Evolutionary conservation across 352 stramenopile species (phyloP), one percentile per base, ranked within the genome.

Genomic region (Phytopythium mirpurense): DNA sequence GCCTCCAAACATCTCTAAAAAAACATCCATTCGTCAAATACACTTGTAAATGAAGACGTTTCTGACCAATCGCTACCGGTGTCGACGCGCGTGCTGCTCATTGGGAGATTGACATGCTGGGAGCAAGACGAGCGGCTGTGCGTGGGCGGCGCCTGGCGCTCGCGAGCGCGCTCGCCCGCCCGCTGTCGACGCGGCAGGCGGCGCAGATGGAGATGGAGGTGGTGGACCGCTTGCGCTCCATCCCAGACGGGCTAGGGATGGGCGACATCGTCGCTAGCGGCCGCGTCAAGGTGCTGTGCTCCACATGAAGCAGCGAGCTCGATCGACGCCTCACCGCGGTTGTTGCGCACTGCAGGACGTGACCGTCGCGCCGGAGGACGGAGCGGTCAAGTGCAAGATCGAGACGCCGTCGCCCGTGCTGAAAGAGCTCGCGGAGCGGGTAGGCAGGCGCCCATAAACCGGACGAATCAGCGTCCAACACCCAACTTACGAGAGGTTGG

Each of bases 281-380:
- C n/a, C 79, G 76, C 48, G 72, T 94, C 47, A 94, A 94, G 68
- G 83, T 90, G 16, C n/a, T n/a, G n/a, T n/a, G n/a, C n/a, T n/a
- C n/a, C n/a, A n/a, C n/a, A n/a, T n/a, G n/a, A n/a, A n/a, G n/a
- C n/a, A n/a, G n/a, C n/a, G n/a, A n/a, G n/a, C n/a, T n/a, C n/a
- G 15, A 8, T 40, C 38, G 38, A 6, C 27, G 8, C 36, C 58
- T 51, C 16, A 50, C 9, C 45, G 24, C 11, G 57, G n/a, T 10
- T 56, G 37, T 12, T 35, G 34, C 5, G 19, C 19, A 2, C 9
- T 38, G 15, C 24, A 92, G 82, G 68, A 92, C 6, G 63, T 92
- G 27, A 57, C 56, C 26, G 77, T 90, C 6, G 57, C 37, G 10
- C 65, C 68, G 2, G 65, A 79, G 2, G 60, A 41, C 8, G 78